Conservation (phyloP, 768 basidiomycete genomes). For the Steccherinum ochraceum region DNA sequence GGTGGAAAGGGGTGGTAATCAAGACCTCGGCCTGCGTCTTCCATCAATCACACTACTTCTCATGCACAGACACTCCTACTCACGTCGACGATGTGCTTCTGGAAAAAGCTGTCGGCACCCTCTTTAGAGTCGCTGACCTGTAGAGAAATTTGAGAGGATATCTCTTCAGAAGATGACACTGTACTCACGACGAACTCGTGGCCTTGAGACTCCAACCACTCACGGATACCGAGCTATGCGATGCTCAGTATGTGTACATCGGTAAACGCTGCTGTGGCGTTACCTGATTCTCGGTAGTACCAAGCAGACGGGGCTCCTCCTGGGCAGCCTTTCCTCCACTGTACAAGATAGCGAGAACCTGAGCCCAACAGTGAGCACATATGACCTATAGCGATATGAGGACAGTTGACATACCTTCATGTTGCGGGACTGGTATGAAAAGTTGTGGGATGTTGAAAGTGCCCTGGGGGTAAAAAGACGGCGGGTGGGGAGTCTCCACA, state of each 20-base stretch:
- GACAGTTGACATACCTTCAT: constrained; percentile 17
- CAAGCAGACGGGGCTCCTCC: constrained; percentile 70
- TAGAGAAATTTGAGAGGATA: background rate
- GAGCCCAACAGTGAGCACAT: too few species aligned
- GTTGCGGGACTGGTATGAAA: constrained; percentile 2
- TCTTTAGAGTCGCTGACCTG: constrained; percentile 81
- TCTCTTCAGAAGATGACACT: background rate
- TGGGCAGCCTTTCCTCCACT: constrained; percentile 58
- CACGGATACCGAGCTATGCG: constrained; percentile 61
- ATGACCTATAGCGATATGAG: too few species aligned
- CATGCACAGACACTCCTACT: constrained; percentile 19
- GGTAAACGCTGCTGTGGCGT: constrained; percentile 1
- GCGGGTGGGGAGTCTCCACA: background rate
- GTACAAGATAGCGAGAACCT: constrained; percentile 75
- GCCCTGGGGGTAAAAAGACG: background rate
- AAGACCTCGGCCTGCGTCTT: constrained; percentile 67
- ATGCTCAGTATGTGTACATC: constrained; percentile 1
- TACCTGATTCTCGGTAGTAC: constrained; percentile 77
- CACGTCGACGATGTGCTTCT: constrained; percentile 78
- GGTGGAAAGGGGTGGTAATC: constrained; percentile 85
- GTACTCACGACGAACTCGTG: constrained; percentile 67
- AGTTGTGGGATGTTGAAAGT: background rate
- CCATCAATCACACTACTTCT: constrained; percentile 9
- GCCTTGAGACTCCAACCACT: constrained; percentile 65
- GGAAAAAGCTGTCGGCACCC: constrained; percentile 73